Conservation (phyloP, 345 rosid genomes). For the Aquilaria malaccensis region DNA sequence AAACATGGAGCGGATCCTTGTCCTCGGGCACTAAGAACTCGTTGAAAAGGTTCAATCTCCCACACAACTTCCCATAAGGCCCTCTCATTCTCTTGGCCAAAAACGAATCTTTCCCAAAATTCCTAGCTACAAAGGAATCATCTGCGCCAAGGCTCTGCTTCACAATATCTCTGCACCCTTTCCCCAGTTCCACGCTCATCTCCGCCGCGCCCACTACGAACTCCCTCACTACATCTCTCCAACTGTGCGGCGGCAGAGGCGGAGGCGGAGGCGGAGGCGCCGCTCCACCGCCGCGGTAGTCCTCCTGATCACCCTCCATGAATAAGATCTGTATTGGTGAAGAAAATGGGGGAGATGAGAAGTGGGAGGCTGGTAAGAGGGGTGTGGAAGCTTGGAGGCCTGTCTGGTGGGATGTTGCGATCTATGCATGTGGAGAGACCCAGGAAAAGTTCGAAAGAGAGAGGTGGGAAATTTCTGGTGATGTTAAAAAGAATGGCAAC, state of each 20-base stretch:
- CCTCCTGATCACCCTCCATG: slow-evolving; percentile 3
- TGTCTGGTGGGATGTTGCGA: no score
- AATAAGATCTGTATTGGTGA: neutral
- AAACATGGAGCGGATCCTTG: slow-evolving; percentile 50
- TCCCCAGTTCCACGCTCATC: slow-evolving; percentile 50
- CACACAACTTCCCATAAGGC: slow-evolving; percentile 18
- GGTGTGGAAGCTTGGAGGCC: neutral
- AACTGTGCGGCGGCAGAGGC: slow-evolving; percentile 1
- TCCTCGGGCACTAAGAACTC: slow-evolving; percentile 60
- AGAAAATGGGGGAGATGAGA: neutral
- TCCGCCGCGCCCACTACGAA: slow-evolving; percentile 46
- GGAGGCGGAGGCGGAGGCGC: neutral
- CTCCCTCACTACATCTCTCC: slow-evolving; percentile 38
- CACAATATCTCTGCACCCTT: slow-evolving; percentile 57
- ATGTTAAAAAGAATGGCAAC: no score
- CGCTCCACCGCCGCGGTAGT: slow-evolving; percentile 3
- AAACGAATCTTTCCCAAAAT: slow-evolving; percentile 35
- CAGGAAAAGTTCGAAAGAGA: no score
- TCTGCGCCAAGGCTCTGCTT: slow-evolving; percentile 46
- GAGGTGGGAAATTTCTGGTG: no score
- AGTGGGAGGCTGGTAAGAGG: neutral
- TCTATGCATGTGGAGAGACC: no score
- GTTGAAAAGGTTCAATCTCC: slow-evolving; percentile 30
- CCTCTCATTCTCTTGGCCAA: slow-evolving; percentile 26
- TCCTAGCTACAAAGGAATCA: slow-evolving; percentile 39